phyloP scores from a whole-genome alignment of 2,329 filamentous ascomycete species.

The Cladosporium sp. region DNA sequence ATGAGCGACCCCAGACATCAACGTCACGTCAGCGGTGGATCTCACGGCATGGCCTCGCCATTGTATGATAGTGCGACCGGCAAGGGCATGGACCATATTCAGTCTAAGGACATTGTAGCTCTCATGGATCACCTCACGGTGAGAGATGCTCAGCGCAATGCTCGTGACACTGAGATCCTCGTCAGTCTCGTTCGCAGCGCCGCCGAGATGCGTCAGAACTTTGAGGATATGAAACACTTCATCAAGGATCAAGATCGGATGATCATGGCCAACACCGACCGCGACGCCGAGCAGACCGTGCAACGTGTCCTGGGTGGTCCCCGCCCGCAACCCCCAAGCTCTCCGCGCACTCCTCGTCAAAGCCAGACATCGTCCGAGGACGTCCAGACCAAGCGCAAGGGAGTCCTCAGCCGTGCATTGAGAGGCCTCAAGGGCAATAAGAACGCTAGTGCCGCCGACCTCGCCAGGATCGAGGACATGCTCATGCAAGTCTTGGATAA shows the following conservation, averaged over 20 bases:
- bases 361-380: constrained; percentile 53
- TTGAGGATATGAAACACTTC: constrained; percentile 91
- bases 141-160: constrained; percentile 91
- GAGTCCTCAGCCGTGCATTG: constrained; percentile 89
- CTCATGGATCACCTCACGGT: constrained; percentile 99
- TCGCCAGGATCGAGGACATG: constrained; percentile 40
- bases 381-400: constrained; percentile 73
- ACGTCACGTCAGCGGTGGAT: constrained; percentile 80
- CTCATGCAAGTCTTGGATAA: constrained; percentile 88
- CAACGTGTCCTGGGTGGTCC: constrained; percentile 82
- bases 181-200: constrained; percentile 91
- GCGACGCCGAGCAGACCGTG: constrained; percentile 80
- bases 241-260: constrained; percentile 86
- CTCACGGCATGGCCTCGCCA: constrained; percentile 84
- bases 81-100: constrained; percentile 81
- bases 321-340: constrained; percentile 70
- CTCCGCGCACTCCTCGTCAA: constrained; percentile 51
- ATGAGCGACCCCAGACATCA: constrained; percentile 52
- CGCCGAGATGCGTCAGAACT: constrained; percentile 94
- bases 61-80: constrained; percentile 88
- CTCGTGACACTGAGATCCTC: constrained; percentile 92
- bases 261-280: constrained; percentile 81
- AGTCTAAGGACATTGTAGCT: constrained; percentile 94
- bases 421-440: constrained; percentile 79
- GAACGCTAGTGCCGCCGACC: constrained; percentile 77